Evolutionary conservation across 1,284 basidiomycete genomes (phyloP).

Genomic region (Tilletia walkeri): DNA sequence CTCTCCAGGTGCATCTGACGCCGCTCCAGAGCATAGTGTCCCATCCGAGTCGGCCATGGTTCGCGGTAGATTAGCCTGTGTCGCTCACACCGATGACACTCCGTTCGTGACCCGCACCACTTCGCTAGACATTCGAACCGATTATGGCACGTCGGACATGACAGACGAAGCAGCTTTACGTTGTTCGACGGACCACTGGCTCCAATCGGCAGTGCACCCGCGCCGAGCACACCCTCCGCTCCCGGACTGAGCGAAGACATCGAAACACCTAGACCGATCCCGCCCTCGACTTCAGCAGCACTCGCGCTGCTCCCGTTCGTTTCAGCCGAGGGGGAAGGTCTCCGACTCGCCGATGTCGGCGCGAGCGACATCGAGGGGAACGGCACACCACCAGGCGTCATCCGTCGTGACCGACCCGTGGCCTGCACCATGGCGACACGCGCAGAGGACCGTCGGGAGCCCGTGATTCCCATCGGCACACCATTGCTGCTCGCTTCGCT

Average conservation of each 20-base stretch:
- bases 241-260: neutral
- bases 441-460: neutral
- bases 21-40: constrained; percentile 18
- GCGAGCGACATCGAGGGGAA: constrained; percentile 2
- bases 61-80: constrained; percentile 54
- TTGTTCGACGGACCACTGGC: neutral
- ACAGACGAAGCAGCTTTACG: constrained; percentile 33
- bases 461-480: neutral
- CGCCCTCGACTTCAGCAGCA: neutral
- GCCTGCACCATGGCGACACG: neutral
- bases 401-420: neutral
- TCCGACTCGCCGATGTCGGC: neutral
- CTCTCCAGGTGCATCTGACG: neutral
- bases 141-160: constrained; percentile 48
- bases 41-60: constrained; percentile 47
- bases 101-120: constrained; percentile 53
- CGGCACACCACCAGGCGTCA: constrained; percentile 11
- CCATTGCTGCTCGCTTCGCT: constrained; percentile 7
- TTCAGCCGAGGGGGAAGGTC: neutral
- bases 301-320: neutral
- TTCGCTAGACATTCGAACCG: constrained; percentile 50
- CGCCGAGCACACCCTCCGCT: neutral
- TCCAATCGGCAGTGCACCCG: neutral
- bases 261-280: constrained; percentile 2
- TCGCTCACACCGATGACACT: constrained; percentile 51